A percentile compares a stretch with the other conserved stretches of the same genome.
These are phyloP conservation scores for Poteriospumella lacustris DNA, from an alignment of 108 stramenopile species.

Conservation along the genomic window DNA sequence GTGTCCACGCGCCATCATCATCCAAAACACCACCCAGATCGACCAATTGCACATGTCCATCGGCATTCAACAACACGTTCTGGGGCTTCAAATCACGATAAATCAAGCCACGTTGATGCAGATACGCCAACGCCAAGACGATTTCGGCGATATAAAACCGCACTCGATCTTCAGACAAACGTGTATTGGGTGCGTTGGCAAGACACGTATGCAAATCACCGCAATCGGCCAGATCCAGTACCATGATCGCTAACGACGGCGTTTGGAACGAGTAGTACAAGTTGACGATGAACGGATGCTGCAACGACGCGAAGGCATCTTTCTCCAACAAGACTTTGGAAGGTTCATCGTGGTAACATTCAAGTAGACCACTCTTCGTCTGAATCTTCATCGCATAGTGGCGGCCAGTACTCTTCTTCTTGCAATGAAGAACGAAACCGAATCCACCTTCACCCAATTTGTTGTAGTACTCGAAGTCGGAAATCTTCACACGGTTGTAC, in stretches of 20 bases:
- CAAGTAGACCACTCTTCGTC: constrained; percentile 53
- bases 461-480: constrained; percentile 43
- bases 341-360: constrained; percentile 33
- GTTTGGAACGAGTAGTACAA: constrained; percentile 71
- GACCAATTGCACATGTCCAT: constrained; percentile 57
- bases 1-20: background rate
- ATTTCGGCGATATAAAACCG: constrained; percentile 54
- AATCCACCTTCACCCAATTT: constrained; percentile 45
- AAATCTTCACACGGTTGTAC: constrained; percentile 35
- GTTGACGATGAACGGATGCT: constrained; percentile 86
- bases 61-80: constrained; percentile 50
- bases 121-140: constrained; percentile 47
- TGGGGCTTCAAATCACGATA: constrained; percentile 59
- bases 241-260: constrained; percentile 43
- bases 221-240: constrained; percentile 42
- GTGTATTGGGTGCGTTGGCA: background rate
- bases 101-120: constrained; percentile 52
- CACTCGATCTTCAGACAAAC: constrained; percentile 37
- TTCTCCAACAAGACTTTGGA: constrained; percentile 79
- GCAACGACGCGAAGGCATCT: constrained; percentile 50
- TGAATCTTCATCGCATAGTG: constrained; percentile 81
- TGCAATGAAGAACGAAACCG: constrained; percentile 47
- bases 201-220: constrained; percentile 34
- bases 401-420: constrained; percentile 33
- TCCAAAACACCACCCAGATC: constrained; percentile 45